Evolutionary conservation across 768 basidiomycete genomes (phyloP).

Genomic region (Hysterangium stoloniferum): DNA sequence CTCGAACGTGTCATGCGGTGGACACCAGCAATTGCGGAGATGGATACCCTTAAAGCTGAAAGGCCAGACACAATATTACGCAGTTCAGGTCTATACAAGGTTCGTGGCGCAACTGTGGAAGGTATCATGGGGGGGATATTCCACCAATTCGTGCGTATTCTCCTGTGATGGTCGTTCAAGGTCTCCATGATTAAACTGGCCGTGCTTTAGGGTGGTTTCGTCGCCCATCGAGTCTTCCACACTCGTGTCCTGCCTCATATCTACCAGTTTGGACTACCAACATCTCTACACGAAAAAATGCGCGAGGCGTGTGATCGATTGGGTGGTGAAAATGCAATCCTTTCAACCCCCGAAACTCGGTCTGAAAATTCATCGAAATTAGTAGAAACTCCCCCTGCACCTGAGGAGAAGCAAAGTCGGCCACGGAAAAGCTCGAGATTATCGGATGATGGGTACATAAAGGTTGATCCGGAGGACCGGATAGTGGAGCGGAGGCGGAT

Average conservation of each 20-base stretch:
- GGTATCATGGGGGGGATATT: slow-evolving; percentile 72
- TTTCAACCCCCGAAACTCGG: slow-evolving; percentile 16
- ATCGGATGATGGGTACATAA: not conserved
- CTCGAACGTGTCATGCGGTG: slow-evolving; percentile 68
- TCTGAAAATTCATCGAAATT: not conserved
- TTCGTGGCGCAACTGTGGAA: slow-evolving; percentile 69
- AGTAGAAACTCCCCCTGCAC: not conserved
- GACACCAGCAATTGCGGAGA: slow-evolving; percentile 46
- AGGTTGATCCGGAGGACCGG: not conserved
- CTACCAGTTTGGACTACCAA: slow-evolving; percentile 26
- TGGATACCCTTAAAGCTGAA: slow-evolving; percentile 22
- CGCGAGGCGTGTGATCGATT: slow-evolving; percentile 36
- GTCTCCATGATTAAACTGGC: slow-evolving; percentile 2
- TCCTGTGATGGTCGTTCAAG: not conserved
- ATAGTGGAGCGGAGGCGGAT: not conserved
- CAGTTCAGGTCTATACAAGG: slow-evolving; percentile 65
- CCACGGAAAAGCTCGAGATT: not conserved
- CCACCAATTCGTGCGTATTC: slow-evolving; percentile 64
- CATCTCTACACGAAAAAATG: slow-evolving; percentile 42
- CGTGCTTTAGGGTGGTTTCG: slow-evolving; percentile 27
- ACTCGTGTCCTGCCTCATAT: slow-evolving; percentile 33
- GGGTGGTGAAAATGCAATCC: slow-evolving; percentile 38
- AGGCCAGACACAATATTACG: slow-evolving; percentile 30
- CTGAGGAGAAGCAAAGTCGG: not conserved
- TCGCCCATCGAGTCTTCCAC: slow-evolving; percentile 35